These are phyloP conservation scores for Rhizopogon rudus DNA, from an alignment of 768 basidiomycete genomes.

Conservation along the genomic window DNA sequence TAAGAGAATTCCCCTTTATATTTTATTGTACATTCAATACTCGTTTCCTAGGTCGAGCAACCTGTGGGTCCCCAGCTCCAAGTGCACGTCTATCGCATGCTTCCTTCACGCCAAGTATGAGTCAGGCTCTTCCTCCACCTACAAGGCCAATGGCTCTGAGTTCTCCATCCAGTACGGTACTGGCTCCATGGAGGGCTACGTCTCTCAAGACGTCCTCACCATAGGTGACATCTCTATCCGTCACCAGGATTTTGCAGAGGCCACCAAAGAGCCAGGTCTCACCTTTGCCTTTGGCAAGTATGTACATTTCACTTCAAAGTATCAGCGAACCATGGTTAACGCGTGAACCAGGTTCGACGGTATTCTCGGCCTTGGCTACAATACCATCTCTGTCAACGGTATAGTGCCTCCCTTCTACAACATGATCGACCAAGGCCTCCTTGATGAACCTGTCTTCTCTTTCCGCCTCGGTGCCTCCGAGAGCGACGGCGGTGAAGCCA, in stretches of 20 bases:
- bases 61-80: conserved; percentile 84
- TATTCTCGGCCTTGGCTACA: conserved; percentile 89
- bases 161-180: conserved; percentile 95
- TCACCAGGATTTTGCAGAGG: conserved; percentile 88
- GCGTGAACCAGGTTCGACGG: conserved; percentile 74
- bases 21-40: conserved; percentile 1
- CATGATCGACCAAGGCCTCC: conserved; percentile 77
- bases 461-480: conserved; percentile 90
- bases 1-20: conserved; percentile 19
- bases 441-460: conserved; percentile 87
- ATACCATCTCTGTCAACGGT: conserved; percentile 92
- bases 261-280: conserved; percentile 92
- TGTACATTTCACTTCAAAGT: conserved; percentile 21
- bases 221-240: conserved; percentile 82
- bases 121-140: conserved; percentile 67
- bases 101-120: conserved; percentile 96
- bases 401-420: conserved; percentile 93
- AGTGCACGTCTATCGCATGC: conserved; percentile 86
- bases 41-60: conserved; percentile 67
- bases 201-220: conserved; percentile 73
- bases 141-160: conserved; percentile 84
- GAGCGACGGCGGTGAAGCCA: conserved; percentile 83
- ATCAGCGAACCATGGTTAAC: background rate
- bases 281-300: conserved; percentile 96
- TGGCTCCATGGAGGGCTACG: conserved; percentile 94